Evolutionary conservation across 495 filamentous ascomycete genomes (phyloP), one percentile per base, ranked within the genome.

Genomic region (Margaritispora aquatica): DNA sequence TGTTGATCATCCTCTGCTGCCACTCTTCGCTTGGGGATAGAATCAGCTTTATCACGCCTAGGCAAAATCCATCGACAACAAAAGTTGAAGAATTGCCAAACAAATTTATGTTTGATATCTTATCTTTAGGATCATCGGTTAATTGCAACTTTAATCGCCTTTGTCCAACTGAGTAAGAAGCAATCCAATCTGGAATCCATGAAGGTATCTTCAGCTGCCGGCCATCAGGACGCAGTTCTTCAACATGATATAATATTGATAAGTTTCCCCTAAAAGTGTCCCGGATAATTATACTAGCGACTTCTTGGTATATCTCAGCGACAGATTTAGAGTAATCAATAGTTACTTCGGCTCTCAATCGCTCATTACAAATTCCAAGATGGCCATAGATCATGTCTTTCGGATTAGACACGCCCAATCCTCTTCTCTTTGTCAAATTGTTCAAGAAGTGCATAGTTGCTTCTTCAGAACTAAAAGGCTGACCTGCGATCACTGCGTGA

Each of bases 361-460:
- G 15, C 3, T 9, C 17, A 53, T 21, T 26, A 5, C 17, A 19
- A 19, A 53, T 23, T 15, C 57, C 57, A 41, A 56, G 21, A 26
- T 56, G 54, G 7, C 34, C 54, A 46, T 56, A 56, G 3, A 56
- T 56, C 54, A 56, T 56, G 27, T 56, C 54, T 44, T 36, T 44
- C 10, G 54, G 54, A 47, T 56, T 38, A 5, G 54, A 26, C 13
- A 56, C 54, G 11, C 54, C 54, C 1, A 48, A 24, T 11, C 54
- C 54, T 47, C 38, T 56, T 13, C 54, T 22, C 1, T 22, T 19
- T 2, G 8, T 2, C 9, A 56, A 20, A 26, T 27, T 21, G 1
- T 26, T 23, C 2, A 56, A 22, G 5, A 34, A 5, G 13, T 34
- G 29, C 29, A 26, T 47, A 36, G 2, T 26, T 26, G 26, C 11